Evolutionary conservation across 495 filamentous ascomycete species (phyloP).

Genomic region (Hyaloscypha hepaticicola): DNA sequence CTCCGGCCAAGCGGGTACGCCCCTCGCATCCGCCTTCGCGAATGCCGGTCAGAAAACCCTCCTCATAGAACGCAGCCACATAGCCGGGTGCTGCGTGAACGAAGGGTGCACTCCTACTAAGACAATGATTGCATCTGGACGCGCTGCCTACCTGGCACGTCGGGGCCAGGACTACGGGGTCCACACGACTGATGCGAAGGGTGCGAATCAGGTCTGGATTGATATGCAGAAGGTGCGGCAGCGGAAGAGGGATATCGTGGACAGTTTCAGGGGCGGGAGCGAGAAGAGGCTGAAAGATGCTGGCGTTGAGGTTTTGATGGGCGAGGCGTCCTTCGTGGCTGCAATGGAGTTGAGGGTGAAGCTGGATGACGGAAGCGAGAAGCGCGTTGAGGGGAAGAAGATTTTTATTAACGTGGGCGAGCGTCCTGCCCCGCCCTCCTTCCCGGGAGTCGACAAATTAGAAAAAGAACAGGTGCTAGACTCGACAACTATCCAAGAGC

Average conservation of each 20-base stretch:
- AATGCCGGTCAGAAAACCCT: slow-evolving; percentile 40
- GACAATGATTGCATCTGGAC: slow-evolving; percentile 49
- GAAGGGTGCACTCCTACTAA: slow-evolving; percentile 58
- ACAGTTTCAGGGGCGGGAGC: slow-evolving; percentile 45
- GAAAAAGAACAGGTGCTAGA: slow-evolving; percentile 39
- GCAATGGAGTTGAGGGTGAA: slow-evolving; percentile 36
- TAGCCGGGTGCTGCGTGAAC: slow-evolving; percentile 53
- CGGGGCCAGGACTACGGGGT: slow-evolving; percentile 48
- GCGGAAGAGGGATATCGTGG: slow-evolving; percentile 53
- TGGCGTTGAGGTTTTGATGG: slow-evolving; percentile 47
- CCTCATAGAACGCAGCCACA: slow-evolving; percentile 45
- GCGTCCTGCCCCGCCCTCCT: slow-evolving; percentile 37
- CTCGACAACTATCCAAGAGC: slow-evolving; percentile 47
- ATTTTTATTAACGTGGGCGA: slow-evolving; percentile 50
- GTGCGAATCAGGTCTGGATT: slow-evolving; percentile 31
- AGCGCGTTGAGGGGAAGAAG: slow-evolving; percentile 35
- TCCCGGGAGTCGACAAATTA: slow-evolving; percentile 39
- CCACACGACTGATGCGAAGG: slow-evolving; percentile 10
- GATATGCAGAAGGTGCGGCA: slow-evolving; percentile 49
- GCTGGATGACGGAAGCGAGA: slow-evolving; percentile 31
- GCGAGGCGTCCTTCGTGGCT: slow-evolving; percentile 42
- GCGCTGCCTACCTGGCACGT: slow-evolving; percentile 43
- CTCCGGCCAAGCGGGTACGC: slow-evolving; percentile 50
- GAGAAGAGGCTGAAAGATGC: slow-evolving; percentile 39
- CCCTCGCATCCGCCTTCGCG: slow-evolving; percentile 44